Percentiles rank a stretch among this genome's conserved stretches.
phyloP scores from a whole-genome alignment of 768 basidiomycete genomes.

The Hydnomerulius pinastri region DNA sequence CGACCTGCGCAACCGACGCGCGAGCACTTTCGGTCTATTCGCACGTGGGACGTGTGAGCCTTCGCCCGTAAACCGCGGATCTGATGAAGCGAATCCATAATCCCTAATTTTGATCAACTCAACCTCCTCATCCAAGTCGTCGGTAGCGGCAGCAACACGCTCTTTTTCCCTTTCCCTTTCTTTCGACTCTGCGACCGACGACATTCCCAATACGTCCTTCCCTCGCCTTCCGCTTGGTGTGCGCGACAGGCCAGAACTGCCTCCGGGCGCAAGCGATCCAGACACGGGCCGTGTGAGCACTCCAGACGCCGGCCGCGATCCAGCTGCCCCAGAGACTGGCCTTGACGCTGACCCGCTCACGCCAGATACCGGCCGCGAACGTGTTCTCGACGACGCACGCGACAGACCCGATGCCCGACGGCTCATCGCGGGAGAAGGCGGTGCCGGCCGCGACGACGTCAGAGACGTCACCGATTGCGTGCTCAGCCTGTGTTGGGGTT shows the following conservation, averaged over 20 bases:
- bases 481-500: constrained; percentile 21
- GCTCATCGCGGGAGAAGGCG: constrained; percentile 57
- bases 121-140: background rate
- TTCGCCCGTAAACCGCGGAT: constrained; percentile 45
- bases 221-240: constrained; percentile 20
- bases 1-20: constrained; percentile 30
- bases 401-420: constrained; percentile 40
- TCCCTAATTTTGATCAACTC: constrained; percentile 49
- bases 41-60: constrained; percentile 43
- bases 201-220: constrained; percentile 14
- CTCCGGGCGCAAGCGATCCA: background rate
- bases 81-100: constrained; percentile 43
- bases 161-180: constrained; percentile 3
- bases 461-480: constrained; percentile 33
- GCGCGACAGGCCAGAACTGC: constrained; percentile 12
- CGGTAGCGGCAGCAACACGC: background rate
- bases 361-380: constrained; percentile 22
- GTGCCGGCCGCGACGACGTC: constrained; percentile 57
- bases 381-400: constrained; percentile 21
- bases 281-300: constrained; percentile 14
- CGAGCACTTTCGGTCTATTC: constrained; percentile 34
- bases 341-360: constrained; percentile 22
- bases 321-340: constrained; percentile 12
- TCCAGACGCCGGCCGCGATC: background rate
- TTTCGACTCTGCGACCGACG: constrained; percentile 12